A percentile compares a stretch with the other conserved stretches of the same genome.
Evolutionary conservation across 257 asterid species (phyloP).

Genomic region (Solanum ossicruentum): DNA sequence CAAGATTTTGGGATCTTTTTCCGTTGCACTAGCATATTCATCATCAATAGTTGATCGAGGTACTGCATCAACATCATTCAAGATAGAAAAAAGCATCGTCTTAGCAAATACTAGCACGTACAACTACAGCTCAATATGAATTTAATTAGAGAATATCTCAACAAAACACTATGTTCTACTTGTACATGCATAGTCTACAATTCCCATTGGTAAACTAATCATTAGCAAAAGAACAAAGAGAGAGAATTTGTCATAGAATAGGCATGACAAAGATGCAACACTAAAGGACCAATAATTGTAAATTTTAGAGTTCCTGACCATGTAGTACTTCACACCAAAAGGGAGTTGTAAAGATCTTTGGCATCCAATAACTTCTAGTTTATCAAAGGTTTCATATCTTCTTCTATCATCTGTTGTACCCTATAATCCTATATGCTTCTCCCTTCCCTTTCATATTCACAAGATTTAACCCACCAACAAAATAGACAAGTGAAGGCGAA

Average conservation of each 20-base stretch:
- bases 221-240: neutral
- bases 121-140: neutral
- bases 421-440: neutral
- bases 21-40: slow-evolving; percentile 74
- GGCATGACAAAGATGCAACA: neutral
- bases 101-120: neutral
- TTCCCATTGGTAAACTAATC: neutral
- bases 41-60: slow-evolving; percentile 85
- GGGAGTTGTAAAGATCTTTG: neutral
- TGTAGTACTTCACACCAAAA: neutral
- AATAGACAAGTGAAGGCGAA: neutral
- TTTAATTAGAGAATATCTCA: neutral
- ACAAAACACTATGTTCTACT: neutral
- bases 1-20: slow-evolving; percentile 80
- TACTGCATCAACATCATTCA: slow-evolving; percentile 21
- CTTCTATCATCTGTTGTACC: neutral
- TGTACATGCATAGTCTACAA: neutral
- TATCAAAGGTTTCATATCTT: neutral
- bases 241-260: neutral
- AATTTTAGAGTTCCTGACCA: neutral
- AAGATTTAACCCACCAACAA: neutral
- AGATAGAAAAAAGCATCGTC: neutral
- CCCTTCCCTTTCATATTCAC: neutral
- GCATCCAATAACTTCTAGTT: neutral
- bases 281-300: neutral